These are phyloP conservation scores for Ustilago hordei DNA, from an alignment of 1,284 basidiomycete species.

Conservation along the genomic window DNA sequence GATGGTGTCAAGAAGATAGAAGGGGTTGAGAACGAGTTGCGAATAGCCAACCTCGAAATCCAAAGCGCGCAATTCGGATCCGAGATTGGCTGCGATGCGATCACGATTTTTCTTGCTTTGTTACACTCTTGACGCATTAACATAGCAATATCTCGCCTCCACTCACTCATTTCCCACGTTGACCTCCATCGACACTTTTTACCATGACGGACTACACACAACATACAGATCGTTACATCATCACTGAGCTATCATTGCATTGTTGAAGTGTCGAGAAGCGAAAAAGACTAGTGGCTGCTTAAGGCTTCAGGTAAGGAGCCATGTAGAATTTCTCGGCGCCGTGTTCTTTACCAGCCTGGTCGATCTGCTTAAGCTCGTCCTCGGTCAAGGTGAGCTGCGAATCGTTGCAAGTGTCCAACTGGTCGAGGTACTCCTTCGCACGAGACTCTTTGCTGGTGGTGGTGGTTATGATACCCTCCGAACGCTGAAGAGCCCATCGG, in stretches of 20 bases:
- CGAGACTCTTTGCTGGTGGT: constrained; percentile 51
- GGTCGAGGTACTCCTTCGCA: constrained; percentile 45
- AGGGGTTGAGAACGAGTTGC: constrained; percentile 1
- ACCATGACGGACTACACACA: not conserved
- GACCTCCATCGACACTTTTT: not conserved
- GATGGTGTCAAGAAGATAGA: constrained; percentile 3
- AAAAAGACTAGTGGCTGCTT: not conserved
- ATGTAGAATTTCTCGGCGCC: constrained; percentile 52
- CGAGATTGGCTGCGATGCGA: constrained; percentile 20
- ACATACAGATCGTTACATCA: not conserved
- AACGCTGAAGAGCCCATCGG: constrained; percentile 51
- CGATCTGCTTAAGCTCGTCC: constrained; percentile 48
- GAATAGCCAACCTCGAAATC: constrained; percentile 22
- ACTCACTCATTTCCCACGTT: not conserved
- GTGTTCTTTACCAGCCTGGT: constrained; percentile 44
- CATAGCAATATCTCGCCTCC: not conserved
- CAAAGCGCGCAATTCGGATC: constrained; percentile 35
- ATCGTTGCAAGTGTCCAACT: constrained; percentile 44
- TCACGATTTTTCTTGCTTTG: constrained; percentile 20
- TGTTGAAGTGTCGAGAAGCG: not conserved
- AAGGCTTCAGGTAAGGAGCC: constrained; percentile 36
- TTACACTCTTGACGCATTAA: not conserved
- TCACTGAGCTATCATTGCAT: not conserved
- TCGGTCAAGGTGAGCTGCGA: constrained; percentile 28
- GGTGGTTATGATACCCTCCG: constrained; percentile 55